Percentiles rank a stretch among this genome's conserved stretches.
Evolutionary conservation across 2,329 filamentous ascomycete species (phyloP).

Genomic region (Aspergillus sergii): DNA sequence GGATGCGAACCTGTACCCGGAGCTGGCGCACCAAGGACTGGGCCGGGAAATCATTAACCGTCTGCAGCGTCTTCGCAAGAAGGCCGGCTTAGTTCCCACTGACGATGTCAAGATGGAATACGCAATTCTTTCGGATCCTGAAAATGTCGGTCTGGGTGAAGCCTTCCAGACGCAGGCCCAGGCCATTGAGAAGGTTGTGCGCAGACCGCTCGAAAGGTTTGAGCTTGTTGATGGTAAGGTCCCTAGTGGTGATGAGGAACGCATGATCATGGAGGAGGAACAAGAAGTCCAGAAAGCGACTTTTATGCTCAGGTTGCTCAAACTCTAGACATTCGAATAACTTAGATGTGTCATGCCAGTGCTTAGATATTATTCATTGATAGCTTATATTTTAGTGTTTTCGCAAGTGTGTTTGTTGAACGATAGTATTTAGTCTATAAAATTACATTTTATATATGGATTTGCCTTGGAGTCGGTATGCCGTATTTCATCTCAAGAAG

Average conservation of each 20-base stretch:
- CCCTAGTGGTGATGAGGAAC: slow-evolving; percentile 55
- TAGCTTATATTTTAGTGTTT: neutral
- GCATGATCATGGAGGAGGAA: slow-evolving; percentile 76
- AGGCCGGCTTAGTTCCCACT: slow-evolving; percentile 84
- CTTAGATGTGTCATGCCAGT: neutral
- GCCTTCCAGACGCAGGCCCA: slow-evolving; percentile 70
- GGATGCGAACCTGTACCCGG: slow-evolving; percentile 79
- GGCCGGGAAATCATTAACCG: slow-evolving; percentile 91
- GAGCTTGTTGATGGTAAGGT: slow-evolving; percentile 61
- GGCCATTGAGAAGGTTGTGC: slow-evolving; percentile 74
- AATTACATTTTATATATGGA: slow-evolving; percentile 1
- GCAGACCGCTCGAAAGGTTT: slow-evolving; percentile 75
- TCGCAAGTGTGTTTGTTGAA: slow-evolving; percentile 2
- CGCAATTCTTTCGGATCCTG: slow-evolving; percentile 75
- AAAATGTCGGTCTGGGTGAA: slow-evolving; percentile 70
- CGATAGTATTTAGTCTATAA: slow-evolving; percentile 13
- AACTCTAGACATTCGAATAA: slow-evolving; percentile 56
- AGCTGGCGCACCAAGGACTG: slow-evolving; percentile 84
- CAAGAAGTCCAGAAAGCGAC: slow-evolving; percentile 84
- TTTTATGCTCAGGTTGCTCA: slow-evolving; percentile 74
- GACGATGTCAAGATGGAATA: slow-evolving; percentile 98
- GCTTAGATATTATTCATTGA: slow-evolving; percentile 8
- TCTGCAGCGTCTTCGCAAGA: slow-evolving; percentile 90
- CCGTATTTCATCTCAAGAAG: neutral
- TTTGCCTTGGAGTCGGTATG: neutral